Evolutionary conservation across 768 basidiomycete species (phyloP).

Genomic region (Lactarius tabidus): DNA sequence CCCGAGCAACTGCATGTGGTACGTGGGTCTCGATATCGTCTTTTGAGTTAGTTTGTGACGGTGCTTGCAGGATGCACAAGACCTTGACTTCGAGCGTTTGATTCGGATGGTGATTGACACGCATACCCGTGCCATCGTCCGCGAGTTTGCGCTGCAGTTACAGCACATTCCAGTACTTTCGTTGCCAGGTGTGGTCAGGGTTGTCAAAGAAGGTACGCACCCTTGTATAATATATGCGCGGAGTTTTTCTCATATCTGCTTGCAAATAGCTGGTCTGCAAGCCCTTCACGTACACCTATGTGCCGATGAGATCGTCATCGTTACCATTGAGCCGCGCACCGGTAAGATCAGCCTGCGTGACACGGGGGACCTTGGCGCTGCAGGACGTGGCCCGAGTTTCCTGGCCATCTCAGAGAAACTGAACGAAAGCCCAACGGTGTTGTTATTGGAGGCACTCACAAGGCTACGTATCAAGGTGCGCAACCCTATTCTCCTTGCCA

Average conservation of each 20-base stretch:
- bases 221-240: not conserved
- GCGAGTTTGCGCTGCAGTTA: constrained; percentile 51
- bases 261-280: constrained; percentile 45
- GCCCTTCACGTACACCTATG: constrained; percentile 68
- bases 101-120: constrained; percentile 57
- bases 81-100: constrained; percentile 72
- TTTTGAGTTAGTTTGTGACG: not conserved
- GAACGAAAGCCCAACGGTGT: constrained; percentile 61
- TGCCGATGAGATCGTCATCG: constrained; percentile 68
- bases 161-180: constrained; percentile 59
- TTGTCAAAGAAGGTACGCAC: constrained; percentile 52
- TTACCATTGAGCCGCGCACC: constrained; percentile 76
- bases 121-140: constrained; percentile 63
- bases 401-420: constrained; percentile 52
- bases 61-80: constrained; percentile 49
- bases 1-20: constrained; percentile 53
- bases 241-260: not conserved
- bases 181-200: constrained; percentile 51
- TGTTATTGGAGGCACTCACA: constrained; percentile 55
- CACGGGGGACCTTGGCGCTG: constrained; percentile 74
- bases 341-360: constrained; percentile 77
- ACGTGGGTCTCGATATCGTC: constrained; percentile 32
- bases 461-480: constrained; percentile 61
- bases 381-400: constrained; percentile 67
- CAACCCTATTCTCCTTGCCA: constrained; percentile 6